These are phyloP conservation scores for Cladosporium velox DNA, from an alignment of 2,329 filamentous ascomycete species.

Conservation along the genomic window DNA sequence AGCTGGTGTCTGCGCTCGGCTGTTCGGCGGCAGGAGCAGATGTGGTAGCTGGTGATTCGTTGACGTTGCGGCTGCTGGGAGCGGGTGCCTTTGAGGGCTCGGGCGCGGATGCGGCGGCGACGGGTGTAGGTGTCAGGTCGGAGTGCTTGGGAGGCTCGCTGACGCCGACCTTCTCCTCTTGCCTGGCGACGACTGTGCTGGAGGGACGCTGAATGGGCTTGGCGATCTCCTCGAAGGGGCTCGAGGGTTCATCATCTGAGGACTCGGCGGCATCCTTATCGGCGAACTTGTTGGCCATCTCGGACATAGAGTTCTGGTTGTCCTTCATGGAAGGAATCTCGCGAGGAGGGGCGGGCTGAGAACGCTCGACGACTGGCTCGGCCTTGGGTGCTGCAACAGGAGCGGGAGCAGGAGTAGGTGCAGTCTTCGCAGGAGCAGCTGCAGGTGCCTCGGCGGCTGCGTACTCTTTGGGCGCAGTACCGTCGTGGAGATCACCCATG, in stretches of 20 bases:
- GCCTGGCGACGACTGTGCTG: constrained; percentile 32
- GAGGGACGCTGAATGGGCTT: constrained; percentile 68
- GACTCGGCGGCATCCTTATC: constrained; percentile 65
- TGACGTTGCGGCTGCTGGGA: constrained; percentile 2
- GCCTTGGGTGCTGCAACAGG: constrained; percentile 46
- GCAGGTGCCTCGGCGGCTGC: constrained; percentile 65
- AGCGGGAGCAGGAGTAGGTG: constrained; percentile 36
- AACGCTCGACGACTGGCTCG: constrained; percentile 44
- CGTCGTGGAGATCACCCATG: constrained; percentile 88
- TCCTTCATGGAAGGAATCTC: constrained; percentile 71
- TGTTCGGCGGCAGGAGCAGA: constrained; percentile 10
- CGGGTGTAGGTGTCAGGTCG: constrained; percentile 19
- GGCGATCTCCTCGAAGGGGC: constrained; percentile 83
- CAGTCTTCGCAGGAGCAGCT: constrained; percentile 29
- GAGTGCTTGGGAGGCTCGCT: constrained; percentile 36
- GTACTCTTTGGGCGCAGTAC: constrained; percentile 76
- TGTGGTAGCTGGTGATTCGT: background rate
- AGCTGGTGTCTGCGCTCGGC: constrained; percentile 20
- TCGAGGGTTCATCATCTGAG: constrained; percentile 63
- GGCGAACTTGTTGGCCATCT: constrained; percentile 82
- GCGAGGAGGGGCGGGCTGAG: constrained; percentile 47
- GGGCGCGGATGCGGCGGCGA: constrained; percentile 32
- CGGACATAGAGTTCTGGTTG: constrained; percentile 83
- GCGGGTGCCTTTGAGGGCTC: constrained; percentile 25
- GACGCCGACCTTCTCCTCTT: constrained; percentile 44